These are phyloP conservation scores for Hanseniaspora gamundiae DNA, from an alignment of 1,139 yeast species.

Conservation along the genomic window DNA sequence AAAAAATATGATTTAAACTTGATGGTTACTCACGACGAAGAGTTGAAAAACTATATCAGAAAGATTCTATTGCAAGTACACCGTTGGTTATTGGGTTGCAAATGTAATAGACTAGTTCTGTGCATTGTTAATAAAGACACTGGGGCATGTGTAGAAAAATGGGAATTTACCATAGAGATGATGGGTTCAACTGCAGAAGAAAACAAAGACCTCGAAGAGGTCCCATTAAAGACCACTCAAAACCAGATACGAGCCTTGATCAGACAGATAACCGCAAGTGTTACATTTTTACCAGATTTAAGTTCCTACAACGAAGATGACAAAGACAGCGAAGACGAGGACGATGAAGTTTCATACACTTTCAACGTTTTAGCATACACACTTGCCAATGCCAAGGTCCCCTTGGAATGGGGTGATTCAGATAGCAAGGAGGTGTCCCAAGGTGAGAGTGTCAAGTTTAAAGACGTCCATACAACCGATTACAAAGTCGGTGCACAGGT, in stretches of 20 bases:
- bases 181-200: constrained; percentile 29
- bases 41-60: constrained; percentile 56
- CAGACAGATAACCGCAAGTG: constrained; percentile 82
- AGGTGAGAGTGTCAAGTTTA: constrained; percentile 52
- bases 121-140: constrained; percentile 58
- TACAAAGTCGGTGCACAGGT: constrained; percentile 72
- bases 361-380: constrained; percentile 84
- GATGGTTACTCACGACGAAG: constrained; percentile 64
- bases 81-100: constrained; percentile 67
- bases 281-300: constrained; percentile 64
- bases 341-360: constrained; percentile 43
- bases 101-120: constrained; percentile 56
- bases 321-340: neutral
- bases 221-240: constrained; percentile 37
- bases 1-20: constrained; percentile 72
- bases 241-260: constrained; percentile 74
- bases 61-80: constrained; percentile 66
- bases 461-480: constrained; percentile 53
- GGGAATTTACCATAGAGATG: constrained; percentile 88
- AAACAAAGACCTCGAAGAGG: constrained; percentile 4
- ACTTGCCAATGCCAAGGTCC: constrained; percentile 58
- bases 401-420: constrained; percentile 80
- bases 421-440: constrained; percentile 48
- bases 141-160: constrained; percentile 63
- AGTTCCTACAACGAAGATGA: constrained; percentile 20